Base-by-base conservation (phyloP, 306 rosid species). In the Sesbania bispinosa region DNA sequence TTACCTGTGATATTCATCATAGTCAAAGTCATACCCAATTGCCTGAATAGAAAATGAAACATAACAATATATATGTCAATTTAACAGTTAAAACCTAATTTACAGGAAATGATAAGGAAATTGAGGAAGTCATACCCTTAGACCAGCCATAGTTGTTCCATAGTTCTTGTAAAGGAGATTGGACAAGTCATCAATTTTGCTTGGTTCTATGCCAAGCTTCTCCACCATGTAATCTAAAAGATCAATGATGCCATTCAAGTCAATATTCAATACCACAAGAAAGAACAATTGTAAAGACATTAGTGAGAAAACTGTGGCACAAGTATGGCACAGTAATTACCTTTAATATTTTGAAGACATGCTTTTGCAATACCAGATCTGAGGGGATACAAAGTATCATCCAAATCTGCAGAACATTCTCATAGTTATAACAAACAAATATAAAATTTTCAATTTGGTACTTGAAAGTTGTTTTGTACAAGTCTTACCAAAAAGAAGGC, bases 141-240 rank as follows among this genome's bases (percentile, higher is more conserved):
- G 88, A 78, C 99, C 99, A 82, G 97, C 91, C 99, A 95, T 86
- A 47, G 97, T 95, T 10, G 99, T 95, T 81, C 99, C 99, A 71
- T 89, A 95, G 29, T 95, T 82, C 81, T 84, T 92, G 87, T 95
- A 95, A 62, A 95, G 90, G 2, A 88, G 89, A 76, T 83, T 85
- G 75, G 93, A 79, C 77, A 89, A 77, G 50, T 83, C 86, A 68
- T 76, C 67, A 80, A 95, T 85, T 74, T 86, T 85, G 81, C 93
- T 82, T 77, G 67, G 79, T 10, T 91, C 90, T 62, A 94, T 89
- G 46, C 87, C 91, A 76, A 94, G 96, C 84, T 86, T 89, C 79
- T 91, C 97, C 33, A 86, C 84, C 97, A 94, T 86, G 58, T 89
- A 94, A 64, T 79, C 99, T 94, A 62, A n/a, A n/a, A 57, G n/a